phyloP scores from a whole-genome alignment of 306 rosid species.

The Betula pendula region DNA sequence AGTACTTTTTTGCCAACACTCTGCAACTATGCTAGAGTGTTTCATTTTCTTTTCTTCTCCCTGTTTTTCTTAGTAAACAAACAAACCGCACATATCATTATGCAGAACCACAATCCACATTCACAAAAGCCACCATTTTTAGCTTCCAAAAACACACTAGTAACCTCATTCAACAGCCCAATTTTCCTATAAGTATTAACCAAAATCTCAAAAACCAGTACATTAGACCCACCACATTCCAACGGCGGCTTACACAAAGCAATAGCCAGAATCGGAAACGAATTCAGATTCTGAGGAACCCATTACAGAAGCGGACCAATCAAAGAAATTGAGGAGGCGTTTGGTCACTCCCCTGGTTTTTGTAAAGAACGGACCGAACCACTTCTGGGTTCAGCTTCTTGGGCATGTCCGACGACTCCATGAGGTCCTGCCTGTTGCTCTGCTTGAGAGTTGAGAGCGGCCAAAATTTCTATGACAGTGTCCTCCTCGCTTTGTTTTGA shows the following conservation, averaged over 20 bases:
- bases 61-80: too few species aligned
- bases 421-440: conserved; percentile 30
- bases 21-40: too few species aligned
- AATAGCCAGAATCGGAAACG: conserved; percentile 47
- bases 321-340: conserved; percentile 42
- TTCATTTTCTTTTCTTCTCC: too few species aligned
- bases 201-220: conserved; percentile 44
- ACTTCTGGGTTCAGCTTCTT: conserved; percentile 42
- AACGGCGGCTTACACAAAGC: conserved; percentile 41
- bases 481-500: background rate
- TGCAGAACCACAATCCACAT: too few species aligned
- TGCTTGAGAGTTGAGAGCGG: conserved; percentile 32
- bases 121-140: conserved; percentile 31
- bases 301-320: conserved; percentile 32
- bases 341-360: conserved; percentile 27
- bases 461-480: conserved; percentile 29
- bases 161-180: conserved; percentile 44
- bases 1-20: too few species aligned
- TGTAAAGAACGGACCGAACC: conserved; percentile 33
- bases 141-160: conserved; percentile 39
- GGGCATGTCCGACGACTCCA: conserved; percentile 23
- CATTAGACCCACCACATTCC: conserved; percentile 29
- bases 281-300: conserved; percentile 40
- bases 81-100: too few species aligned
- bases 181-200: conserved; percentile 34